These are phyloP conservation scores for Tolypocladium endophyticum DNA, from an alignment of 2,329 filamentous ascomycete genomes.

Conservation along the genomic window DNA sequence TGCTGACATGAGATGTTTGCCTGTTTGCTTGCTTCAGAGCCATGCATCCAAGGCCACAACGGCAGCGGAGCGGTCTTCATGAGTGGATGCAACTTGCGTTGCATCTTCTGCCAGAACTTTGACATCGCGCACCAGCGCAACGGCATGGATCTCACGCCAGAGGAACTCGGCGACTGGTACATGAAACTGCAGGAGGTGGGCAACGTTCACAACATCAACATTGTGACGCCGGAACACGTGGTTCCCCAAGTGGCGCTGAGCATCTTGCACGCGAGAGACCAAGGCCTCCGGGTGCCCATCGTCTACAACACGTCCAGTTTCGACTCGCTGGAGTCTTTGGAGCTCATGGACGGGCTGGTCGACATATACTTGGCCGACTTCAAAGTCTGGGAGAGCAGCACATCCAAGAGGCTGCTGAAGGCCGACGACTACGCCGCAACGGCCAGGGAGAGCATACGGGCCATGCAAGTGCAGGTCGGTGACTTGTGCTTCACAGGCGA, in stretches of 20 bases:
- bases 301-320: slow-evolving; percentile 81
- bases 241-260: slow-evolving; percentile 72
- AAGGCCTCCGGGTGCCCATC: slow-evolving; percentile 62
- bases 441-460: slow-evolving; percentile 66
- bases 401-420: slow-evolving; percentile 64
- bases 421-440: slow-evolving; percentile 63
- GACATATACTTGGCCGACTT: slow-evolving; percentile 87
- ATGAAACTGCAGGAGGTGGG: slow-evolving; percentile 71
- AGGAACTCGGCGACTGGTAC: slow-evolving; percentile 73
- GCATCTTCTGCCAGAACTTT: slow-evolving; percentile 72
- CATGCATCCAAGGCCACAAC: slow-evolving; percentile 73
- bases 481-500: slow-evolving; percentile 75
- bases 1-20: not conserved
- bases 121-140: slow-evolving; percentile 77
- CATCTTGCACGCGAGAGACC: slow-evolving; percentile 61
- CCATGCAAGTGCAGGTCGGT: slow-evolving; percentile 73
- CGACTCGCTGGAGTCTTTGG: slow-evolving; percentile 62
- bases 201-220: slow-evolving; percentile 82
- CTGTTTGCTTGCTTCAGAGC: slow-evolving; percentile 36
- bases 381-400: slow-evolving; percentile 63
- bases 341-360: slow-evolving; percentile 66
- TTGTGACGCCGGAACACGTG: slow-evolving; percentile 78
- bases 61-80: slow-evolving; percentile 77
- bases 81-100: slow-evolving; percentile 62
- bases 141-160: slow-evolving; percentile 67